Conservation (phyloP, 768 basidiomycete species). For the Podaxis sp. region DNA sequence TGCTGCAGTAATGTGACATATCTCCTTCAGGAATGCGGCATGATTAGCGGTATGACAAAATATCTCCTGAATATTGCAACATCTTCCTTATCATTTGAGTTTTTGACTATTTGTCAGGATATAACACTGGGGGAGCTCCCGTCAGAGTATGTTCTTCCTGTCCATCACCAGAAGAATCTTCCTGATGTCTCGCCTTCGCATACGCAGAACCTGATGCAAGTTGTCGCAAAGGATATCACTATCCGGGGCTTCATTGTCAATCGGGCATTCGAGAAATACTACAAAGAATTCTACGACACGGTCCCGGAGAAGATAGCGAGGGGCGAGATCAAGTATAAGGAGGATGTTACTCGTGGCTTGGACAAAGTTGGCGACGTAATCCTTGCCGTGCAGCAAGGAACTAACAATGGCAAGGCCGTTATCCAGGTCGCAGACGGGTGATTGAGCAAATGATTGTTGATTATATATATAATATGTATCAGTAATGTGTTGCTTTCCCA, state of each 20-base stretch:
- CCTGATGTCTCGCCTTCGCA: not conserved
- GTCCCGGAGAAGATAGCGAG: conserved; percentile 33
- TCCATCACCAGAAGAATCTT: not conserved
- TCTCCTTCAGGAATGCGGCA: too few species aligned
- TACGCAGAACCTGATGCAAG: conserved; percentile 34
- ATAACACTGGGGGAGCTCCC: conserved; percentile 31
- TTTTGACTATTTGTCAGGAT: conserved; percentile 17
- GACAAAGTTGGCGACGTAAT: conserved; percentile 37
- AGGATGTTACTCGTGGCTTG: conserved; percentile 46
- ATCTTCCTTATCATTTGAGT: too few species aligned
- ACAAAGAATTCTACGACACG: conserved; percentile 34
- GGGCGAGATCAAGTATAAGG: conserved; percentile 48
- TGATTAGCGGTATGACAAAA: too few species aligned
- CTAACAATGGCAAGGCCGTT: conserved; percentile 35
- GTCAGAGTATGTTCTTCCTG: conserved; percentile 28
- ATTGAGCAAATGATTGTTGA: too few species aligned
- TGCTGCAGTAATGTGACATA: too few species aligned
- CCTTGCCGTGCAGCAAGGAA: conserved; percentile 33
- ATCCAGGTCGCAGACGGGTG: conserved; percentile 33
- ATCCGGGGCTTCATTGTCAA: conserved; percentile 44
- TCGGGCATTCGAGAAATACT: conserved; percentile 28
- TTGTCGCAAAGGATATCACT: conserved; percentile 41
- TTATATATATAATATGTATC: too few species aligned
- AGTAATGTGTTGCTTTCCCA: too few species aligned
- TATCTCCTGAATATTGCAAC: too few species aligned